Evolutionary conservation across 2,329 filamentous ascomycete genomes (phyloP).

Genomic region (Aspergillus felis): DNA sequence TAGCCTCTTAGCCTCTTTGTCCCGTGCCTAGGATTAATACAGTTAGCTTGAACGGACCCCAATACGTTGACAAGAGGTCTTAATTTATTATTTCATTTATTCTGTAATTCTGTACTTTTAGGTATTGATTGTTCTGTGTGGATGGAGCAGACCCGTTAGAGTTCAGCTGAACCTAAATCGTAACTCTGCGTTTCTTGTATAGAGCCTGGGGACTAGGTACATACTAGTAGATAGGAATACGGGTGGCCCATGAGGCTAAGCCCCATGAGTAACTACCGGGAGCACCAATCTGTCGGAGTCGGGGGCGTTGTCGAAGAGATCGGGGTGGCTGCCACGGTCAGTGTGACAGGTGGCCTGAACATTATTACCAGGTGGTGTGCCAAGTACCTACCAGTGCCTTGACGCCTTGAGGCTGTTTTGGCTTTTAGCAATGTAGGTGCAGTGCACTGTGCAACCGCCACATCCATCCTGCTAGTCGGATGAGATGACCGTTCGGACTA

Average conservation of each 20-base stretch:
- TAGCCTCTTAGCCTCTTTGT: background rate
- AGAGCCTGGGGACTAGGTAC: too few species aligned
- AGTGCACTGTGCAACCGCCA: too few species aligned
- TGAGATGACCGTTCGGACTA: background rate
- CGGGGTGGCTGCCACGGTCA: slow-evolving; percentile 12
- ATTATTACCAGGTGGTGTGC: too few species aligned
- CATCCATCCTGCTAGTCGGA: background rate
- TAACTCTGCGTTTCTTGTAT: too few species aligned
- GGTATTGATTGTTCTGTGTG: too few species aligned
- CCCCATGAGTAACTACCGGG: slow-evolving; percentile 5
- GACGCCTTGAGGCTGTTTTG: background rate
- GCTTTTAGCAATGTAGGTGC: too few species aligned
- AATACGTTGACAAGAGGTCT: too few species aligned
- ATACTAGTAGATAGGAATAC: too few species aligned
- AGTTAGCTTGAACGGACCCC: background rate
- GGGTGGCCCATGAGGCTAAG: background rate
- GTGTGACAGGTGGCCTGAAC: slow-evolving; percentile 6
- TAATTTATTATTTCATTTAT: too few species aligned
- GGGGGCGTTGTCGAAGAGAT: slow-evolving; percentile 5
- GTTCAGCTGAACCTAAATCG: background rate
- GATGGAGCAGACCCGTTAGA: background rate
- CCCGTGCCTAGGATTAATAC: background rate
- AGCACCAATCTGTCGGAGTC: slow-evolving; percentile 17
- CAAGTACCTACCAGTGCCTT: too few species aligned
- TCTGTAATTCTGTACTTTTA: too few species aligned